Base-by-base conservation (phyloP, 768 basidiomycete genomes). In the Phlebiopsis gigantea region DNA sequence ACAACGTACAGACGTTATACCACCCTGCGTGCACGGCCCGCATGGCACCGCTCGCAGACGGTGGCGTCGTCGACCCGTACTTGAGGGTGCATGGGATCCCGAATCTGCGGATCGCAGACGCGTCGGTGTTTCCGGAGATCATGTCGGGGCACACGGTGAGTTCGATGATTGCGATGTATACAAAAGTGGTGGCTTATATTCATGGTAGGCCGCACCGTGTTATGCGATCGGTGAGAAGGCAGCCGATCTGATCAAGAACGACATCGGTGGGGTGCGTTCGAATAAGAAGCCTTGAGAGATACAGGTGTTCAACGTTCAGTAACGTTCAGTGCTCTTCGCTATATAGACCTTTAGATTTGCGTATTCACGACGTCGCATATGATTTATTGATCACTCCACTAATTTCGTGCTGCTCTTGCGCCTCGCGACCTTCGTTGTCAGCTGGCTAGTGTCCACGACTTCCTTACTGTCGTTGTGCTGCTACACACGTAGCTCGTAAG, bases 91-190 rank as follows among this genome's bases (percentile, higher is more conserved):
- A 78, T 41, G 80, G 79, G 4, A 62, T 71, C 4, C 62, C 64
- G 51, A 70, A 73, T 47, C 68, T 81, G 46, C 57, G 80, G 17
- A 70, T 82, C 14, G 78, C 69, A 17, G 80, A 81, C 59, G 78
- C 77, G 44, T 75, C 73, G 10, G 61, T 79, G 24, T 74, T 74
- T 55, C 77, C 80, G 43, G 72, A 66, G 31, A 65, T 79, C 52
- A 62, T 74, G 0, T 68, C 75, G 1, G 76, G 77, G 21, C 79
- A 80, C 54, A 77, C 78, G 63, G 77, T 77, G 46, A 57, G 74
- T 69, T 8, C 21, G 21, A 8, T 24, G 14, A 21, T 7, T 54
- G 7, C n/a, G 1, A 41, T 7, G 24, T 1, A 21, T 25, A 31
- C 44, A 12, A 15, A 7, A 5, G 9, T 12, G 42, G 44, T n/a